Base-by-base conservation (phyloP, 768 basidiomycete species). In the Collybia sordida region DNA sequence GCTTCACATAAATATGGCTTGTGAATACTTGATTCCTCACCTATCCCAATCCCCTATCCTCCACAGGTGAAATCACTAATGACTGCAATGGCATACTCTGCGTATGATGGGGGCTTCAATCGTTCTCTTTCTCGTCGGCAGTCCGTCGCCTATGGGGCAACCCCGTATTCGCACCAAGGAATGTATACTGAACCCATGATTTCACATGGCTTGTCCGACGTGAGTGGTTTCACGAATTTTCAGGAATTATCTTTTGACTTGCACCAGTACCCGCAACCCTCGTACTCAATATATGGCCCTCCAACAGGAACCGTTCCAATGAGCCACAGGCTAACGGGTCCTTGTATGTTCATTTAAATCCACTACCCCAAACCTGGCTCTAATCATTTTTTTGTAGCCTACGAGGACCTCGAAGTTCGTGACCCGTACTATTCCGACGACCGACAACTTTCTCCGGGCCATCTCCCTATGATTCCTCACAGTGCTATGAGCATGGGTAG, bases 351-450 rank as follows among this genome's bases (percentile, higher is more conserved):
- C 21, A 3, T 44, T 40, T 2, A 24, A 14, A 3, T 18, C 12
- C 6, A 27, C 39, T 19, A 1, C 41, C 44, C 47, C 31, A 39
- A 37, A 49, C 23, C 15, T 40, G 21, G 48, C 49, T 43, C 46
- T 19, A 14, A 6, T 27, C 1, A 27, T 17, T 40, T 27, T 18
- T 37, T 3, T 25, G 11, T 51, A 82, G 78, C 78, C 18, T 85
- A 83, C 61, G 85, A 86, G 50, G 81, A 84, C 54, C 56, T 76
- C 37, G 74, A 72, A 17, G 49, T 72, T 34, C 61, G 65, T 23
- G 81, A 84, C 35, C 59, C 73, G 2, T 84, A 85, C 63, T 83
- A 84, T 58, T 51, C 67, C 59, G 78, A 68, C 54, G 74, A 69
- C n/a, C 62, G 63, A 59, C 73, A 59, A 27, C 46, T 77, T 42